Conservation (phyloP, 768 basidiomycete species). For the Agrocybe pediades region DNA sequence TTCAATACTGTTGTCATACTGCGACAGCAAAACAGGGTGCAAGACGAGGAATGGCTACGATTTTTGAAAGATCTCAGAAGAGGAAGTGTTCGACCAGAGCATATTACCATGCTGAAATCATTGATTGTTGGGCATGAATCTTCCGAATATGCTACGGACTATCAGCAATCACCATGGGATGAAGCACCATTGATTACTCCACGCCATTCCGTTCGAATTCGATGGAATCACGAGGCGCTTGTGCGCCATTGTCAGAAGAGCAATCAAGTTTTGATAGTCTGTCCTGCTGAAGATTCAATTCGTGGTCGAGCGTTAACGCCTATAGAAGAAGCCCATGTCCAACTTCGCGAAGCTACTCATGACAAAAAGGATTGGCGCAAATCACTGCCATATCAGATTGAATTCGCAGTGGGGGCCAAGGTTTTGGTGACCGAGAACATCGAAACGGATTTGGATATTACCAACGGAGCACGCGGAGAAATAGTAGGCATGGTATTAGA, state of each 20-base stretch:
- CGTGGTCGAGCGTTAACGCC: not conserved
- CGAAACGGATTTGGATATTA: slow-evolving; percentile 36
- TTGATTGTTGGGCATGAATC: too few species aligned
- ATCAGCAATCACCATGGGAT: slow-evolving; percentile 29
- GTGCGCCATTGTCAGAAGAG: slow-evolving; percentile 22
- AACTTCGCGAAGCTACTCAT: slow-evolving; percentile 1
- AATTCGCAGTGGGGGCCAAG: slow-evolving; percentile 29
- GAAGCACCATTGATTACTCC: slow-evolving; percentile 37
- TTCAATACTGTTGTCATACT: slow-evolving; percentile 37
- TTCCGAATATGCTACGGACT: too few species aligned
- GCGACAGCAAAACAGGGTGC: slow-evolving; percentile 34
- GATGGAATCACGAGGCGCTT: slow-evolving; percentile 35
- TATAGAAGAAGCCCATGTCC: not conserved
- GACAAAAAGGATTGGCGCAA: slow-evolving; percentile 17
- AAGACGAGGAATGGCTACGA: slow-evolving; percentile 29
- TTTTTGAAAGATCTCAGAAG: slow-evolving; percentile 29
- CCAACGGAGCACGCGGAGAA: slow-evolving; percentile 39
- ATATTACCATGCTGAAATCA: too few species aligned
- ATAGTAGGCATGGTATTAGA: slow-evolving; percentile 35
- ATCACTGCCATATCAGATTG: slow-evolving; percentile 21
- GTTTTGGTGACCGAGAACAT: slow-evolving; percentile 40
- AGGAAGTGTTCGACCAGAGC: too few species aligned
- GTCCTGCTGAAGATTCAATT: slow-evolving; percentile 27
- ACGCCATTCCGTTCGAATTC: slow-evolving; percentile 31
- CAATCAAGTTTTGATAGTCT: slow-evolving; percentile 25